phyloP scores from a whole-genome alignment of 148 eudicot genomes.

The Dysphania ambrosioides region DNA sequence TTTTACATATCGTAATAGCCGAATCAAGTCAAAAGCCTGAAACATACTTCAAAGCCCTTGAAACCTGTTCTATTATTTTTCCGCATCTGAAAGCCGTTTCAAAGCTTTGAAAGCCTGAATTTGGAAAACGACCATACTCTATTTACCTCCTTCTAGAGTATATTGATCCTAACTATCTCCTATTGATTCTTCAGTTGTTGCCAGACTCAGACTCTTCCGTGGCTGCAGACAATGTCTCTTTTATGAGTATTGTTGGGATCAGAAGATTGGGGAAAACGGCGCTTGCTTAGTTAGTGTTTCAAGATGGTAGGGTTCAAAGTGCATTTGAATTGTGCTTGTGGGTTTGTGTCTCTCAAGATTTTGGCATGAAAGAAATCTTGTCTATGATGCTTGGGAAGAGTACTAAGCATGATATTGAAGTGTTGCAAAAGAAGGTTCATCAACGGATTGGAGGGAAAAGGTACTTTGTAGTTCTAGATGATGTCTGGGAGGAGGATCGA shows the following conservation, averaged over 20 bases:
- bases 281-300: slow-evolving; percentile 24
- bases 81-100: too few relatives aligned
- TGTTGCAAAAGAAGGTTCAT: slow-evolving; percentile 18
- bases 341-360: slow-evolving; percentile 27
- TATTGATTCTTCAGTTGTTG: slow-evolving; percentile 17
- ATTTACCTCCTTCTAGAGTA: too few relatives aligned
- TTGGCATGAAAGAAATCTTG: slow-evolving; percentile 9
- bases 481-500: slow-evolving; percentile 23
- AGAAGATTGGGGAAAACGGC: slow-evolving; percentile 29
- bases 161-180: too few relatives aligned
- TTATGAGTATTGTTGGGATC: slow-evolving; percentile 19
- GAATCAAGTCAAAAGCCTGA: too few relatives aligned
- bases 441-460: slow-evolving; percentile 10
- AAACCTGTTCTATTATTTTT: too few relatives aligned
- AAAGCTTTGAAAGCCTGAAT: too few relatives aligned
- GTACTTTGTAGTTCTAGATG: slow-evolving; percentile 25
- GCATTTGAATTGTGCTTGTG: slow-evolving; percentile 15
- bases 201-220: neutral
- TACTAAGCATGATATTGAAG: neutral
- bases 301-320: slow-evolving; percentile 9
- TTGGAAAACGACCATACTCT: too few relatives aligned
- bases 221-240: slow-evolving; percentile 6
- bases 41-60: too few relatives aligned
- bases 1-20: too few relatives aligned
- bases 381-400: slow-evolving; percentile 4